Conservation (phyloP, 129 eudicot genomes). For the Silybum marianum region DNA sequence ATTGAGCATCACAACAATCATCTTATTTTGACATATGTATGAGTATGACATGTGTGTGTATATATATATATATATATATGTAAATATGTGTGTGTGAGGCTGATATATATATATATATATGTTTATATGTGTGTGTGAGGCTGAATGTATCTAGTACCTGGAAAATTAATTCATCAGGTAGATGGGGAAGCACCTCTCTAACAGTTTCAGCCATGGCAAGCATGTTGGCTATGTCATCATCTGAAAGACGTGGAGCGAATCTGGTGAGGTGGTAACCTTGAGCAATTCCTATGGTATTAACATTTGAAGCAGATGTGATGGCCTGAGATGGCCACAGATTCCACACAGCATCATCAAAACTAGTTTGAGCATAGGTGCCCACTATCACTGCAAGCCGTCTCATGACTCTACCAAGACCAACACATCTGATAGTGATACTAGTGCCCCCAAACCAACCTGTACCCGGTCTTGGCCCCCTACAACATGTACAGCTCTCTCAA, state of each 20-base stretch:
- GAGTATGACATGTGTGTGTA: too few relatives aligned
- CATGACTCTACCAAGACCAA: slow-evolving; percentile 66
- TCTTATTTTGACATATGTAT: too few relatives aligned
- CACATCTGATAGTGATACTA: slow-evolving; percentile 43
- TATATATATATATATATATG: too few relatives aligned
- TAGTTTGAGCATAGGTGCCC: neutral
- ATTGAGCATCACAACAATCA: too few relatives aligned
- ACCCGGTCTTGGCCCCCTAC: slow-evolving; percentile 48
- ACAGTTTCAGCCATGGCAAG: slow-evolving; percentile 80
- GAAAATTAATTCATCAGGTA: slow-evolving; percentile 70
- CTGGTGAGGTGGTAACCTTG: slow-evolving; percentile 47
- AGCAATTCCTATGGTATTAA: slow-evolving; percentile 17
- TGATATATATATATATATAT: too few relatives aligned
- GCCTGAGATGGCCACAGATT: slow-evolving; percentile 46
- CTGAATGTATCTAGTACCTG: neutral
- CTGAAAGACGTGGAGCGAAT: slow-evolving; percentile 39
- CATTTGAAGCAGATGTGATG: slow-evolving; percentile 46
- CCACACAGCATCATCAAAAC: slow-evolving; percentile 45
- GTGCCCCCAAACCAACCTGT: slow-evolving; percentile 70
- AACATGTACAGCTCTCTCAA: neutral
- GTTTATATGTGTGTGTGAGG: neutral
- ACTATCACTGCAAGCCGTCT: slow-evolving; percentile 1
- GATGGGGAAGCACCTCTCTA: slow-evolving; percentile 72
- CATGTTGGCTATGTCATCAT: slow-evolving; percentile 51
- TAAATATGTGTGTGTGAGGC: too few relatives aligned